A percentile compares a stretch with the other conserved stretches of the same genome.
phyloP scores from a whole-genome alignment of 768 basidiomycete genomes.

The Boletus subcaerulescens region DNA sequence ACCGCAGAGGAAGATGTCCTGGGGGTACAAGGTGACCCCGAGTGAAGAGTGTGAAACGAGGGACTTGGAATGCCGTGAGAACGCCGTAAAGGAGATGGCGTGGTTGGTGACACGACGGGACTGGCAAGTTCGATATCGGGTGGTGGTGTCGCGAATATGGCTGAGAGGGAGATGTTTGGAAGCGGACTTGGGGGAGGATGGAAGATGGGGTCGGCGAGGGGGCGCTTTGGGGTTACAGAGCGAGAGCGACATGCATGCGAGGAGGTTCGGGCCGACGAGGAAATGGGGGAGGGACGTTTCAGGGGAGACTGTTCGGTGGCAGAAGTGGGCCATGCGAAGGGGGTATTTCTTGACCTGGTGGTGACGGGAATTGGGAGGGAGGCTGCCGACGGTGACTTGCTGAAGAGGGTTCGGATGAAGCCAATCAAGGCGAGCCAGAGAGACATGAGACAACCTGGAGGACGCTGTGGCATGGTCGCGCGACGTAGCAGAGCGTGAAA shows the following conservation, averaged over 20 bases:
- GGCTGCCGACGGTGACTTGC: constrained; percentile 4
- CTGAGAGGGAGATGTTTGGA: constrained; percentile 20
- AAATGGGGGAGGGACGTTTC: constrained; percentile 10
- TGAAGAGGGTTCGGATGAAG: constrained; percentile 13
- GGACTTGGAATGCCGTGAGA: not conserved
- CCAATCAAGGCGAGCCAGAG: constrained; percentile 15
- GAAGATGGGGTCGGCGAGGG: not conserved
- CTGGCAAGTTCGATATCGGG: not conserved
- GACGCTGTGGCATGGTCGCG: too few relatives aligned
- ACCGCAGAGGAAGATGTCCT: constrained; percentile 14
- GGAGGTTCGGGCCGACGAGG: not conserved
- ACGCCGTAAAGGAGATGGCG: not conserved
- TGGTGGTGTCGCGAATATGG: constrained; percentile 10
- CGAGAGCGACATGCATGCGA: constrained; percentile 1
- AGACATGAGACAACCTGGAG: constrained; percentile 1
- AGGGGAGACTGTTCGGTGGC: constrained; percentile 4
- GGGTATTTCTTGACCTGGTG: not conserved
- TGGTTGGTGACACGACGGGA: not conserved
- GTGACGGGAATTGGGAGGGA: constrained; percentile 21
- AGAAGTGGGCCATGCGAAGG: not conserved
- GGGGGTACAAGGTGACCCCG: constrained; percentile 7
- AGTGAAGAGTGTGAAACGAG: constrained; percentile 8
- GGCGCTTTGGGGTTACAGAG: constrained; percentile 2
- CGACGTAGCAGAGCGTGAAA: too few relatives aligned
- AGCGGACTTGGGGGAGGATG: constrained; percentile 17